Base-by-base conservation (phyloP, 2,329 filamentous ascomycete species). In the Thyridium curvatum region DNA sequence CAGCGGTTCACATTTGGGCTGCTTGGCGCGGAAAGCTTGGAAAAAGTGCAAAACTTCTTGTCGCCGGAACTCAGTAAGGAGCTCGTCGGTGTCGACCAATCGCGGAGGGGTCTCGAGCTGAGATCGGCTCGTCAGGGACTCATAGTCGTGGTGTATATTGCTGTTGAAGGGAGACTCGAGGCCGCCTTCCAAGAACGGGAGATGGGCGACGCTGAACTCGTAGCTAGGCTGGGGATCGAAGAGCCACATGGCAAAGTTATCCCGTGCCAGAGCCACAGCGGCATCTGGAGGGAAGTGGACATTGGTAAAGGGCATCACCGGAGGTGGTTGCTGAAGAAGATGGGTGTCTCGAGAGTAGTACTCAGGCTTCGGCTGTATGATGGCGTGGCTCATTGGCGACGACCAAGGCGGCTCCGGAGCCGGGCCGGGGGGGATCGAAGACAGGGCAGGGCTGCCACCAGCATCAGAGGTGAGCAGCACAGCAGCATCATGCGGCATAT, bases 101-200 rank as follows among this genome's bases (percentile, higher is more conserved):
- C 61, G 58, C 5, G 66, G 62, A 4, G 66, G 64, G 1, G 66
- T 66, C 12, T 69, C 68, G 5, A 69, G 53, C 29, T 71, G 65
- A 3, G 70, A 72, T 8, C 60, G 55, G 40, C 68, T 71, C 0
- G 66, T 64, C 4, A 71, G 55, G 0, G 69, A 71, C 44, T 74
- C 69, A 37, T 70, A 68, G 42, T 74, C 69, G 44, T 72, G 72
- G 39, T 66, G 64, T 18, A 72, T 68, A 39, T 65, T 66, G 49
- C 66, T 72, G 53, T 72, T 71, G 41, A 74, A 69, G 0, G 68
- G 61, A 2, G 70, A 71, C 51, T 73, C 70, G 10, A 74, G 55
- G 3, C 69, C 69, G 15, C 65, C 66, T 34, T 73, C 69, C 5
- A 68, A 48, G 40, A 73, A 74, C 1, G 69, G 68, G 4, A 71